phyloP scores from a whole-genome alignment of 2,329 filamentous ascomycete genomes.

The Fusarium pseudoanthophilum region DNA sequence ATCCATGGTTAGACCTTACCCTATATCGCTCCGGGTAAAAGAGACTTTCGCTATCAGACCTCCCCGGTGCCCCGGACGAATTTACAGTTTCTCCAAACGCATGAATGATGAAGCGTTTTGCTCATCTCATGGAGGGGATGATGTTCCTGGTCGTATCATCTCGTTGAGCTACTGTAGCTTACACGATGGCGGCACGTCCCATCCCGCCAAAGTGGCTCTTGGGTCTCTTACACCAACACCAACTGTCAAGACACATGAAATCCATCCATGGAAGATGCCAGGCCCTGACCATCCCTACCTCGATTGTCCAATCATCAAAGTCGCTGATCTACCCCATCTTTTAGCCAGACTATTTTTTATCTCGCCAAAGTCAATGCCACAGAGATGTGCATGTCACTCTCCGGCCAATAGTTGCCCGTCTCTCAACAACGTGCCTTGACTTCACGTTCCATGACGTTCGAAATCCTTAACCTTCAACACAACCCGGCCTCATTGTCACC shows the following conservation, averaged over 20 bases:
- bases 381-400: conserved; percentile 31
- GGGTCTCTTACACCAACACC: conserved; percentile 4
- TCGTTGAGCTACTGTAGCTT: neutral
- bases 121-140: neutral
- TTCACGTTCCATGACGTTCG: conserved; percentile 28
- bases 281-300: conserved; percentile 18
- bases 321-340: conserved; percentile 39
- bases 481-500: conserved; percentile 1
- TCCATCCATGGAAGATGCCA: neutral
- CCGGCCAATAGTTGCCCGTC: conserved; percentile 36
- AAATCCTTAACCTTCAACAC: conserved; percentile 21
- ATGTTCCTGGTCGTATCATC: neutral
- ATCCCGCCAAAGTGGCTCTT: conserved; percentile 29
- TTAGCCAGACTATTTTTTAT: conserved; percentile 38
- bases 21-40: conserved; percentile 16
- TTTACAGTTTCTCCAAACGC: neutral
- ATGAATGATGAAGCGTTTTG: neutral
- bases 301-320: conserved; percentile 34
- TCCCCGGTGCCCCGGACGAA: conserved; percentile 12
- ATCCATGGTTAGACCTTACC: conserved; percentile 21
- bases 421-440: conserved; percentile 42
- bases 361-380: conserved; percentile 28
- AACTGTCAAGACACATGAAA: neutral
- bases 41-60: conserved; percentile 2
- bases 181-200: conserved; percentile 34